Conservation (phyloP, 2,329 filamentous ascomycete genomes). For the Ophiostoma piceae region DNA sequence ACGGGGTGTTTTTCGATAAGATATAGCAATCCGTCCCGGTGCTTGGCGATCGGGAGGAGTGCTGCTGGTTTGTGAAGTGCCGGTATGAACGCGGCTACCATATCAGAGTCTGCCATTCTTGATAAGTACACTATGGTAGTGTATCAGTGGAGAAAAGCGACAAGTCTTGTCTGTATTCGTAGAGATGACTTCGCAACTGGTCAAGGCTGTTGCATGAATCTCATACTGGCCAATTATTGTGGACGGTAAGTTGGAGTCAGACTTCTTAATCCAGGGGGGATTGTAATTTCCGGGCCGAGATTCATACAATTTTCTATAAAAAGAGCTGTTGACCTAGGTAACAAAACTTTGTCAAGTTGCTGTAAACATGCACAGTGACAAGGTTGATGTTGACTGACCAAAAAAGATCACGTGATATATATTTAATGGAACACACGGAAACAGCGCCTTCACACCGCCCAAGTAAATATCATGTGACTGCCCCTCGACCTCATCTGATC, state of each 20-base stretch:
- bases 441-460: background rate
- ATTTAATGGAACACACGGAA: background rate
- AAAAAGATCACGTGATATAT: background rate
- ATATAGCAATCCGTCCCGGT: constrained; percentile 75
- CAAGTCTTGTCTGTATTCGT: background rate
- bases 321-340: background rate
- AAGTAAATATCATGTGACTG: background rate
- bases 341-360: background rate
- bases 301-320: background rate
- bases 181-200: background rate
- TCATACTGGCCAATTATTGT: background rate
- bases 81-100: constrained; percentile 62
- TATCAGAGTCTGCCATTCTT: constrained; percentile 52
- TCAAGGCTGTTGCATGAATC: background rate
- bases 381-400: background rate
- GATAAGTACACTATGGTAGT: background rate
- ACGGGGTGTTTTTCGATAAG: constrained; percentile 78
- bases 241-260: background rate
- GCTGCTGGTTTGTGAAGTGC: constrained; percentile 79
- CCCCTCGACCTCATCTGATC: constrained; percentile 6
- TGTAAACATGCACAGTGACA: background rate
- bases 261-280: background rate
- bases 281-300: background rate
- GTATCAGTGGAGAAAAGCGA: background rate
- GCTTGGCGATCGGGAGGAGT: constrained; percentile 79